Percentiles rank a stretch among this genome's conserved stretches.
These are phyloP conservation scores for Erysimum cheiranthoides DNA, from an alignment of 345 rosid species.

Conservation along the genomic window DNA sequence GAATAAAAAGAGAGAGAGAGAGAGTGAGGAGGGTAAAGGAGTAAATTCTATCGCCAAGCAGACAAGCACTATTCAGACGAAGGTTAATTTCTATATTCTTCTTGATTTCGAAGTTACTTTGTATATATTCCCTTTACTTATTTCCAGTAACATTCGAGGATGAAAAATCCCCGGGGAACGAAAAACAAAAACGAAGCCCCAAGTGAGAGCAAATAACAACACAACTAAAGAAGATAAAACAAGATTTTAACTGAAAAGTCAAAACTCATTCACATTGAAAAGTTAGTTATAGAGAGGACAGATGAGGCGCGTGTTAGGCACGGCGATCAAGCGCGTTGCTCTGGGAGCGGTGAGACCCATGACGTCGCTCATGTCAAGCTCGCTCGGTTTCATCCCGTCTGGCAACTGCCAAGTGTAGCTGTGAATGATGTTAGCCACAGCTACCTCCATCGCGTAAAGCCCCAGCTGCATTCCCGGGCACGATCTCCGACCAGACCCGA, in stretches of 20 bases:
- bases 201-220: not conserved
- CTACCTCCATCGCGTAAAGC: conserved; percentile 70
- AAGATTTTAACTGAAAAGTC: not conserved
- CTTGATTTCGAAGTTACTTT: too few relatives aligned
- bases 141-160: not conserved
- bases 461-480: conserved; percentile 98
- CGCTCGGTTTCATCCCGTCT: conserved; percentile 83
- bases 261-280: conserved; percentile 5
- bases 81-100: too few relatives aligned
- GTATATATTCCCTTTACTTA: not conserved
- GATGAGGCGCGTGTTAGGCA: conserved; percentile 61
- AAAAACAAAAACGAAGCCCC: not conserved
- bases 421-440: conserved; percentile 77
- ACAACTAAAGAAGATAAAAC: not conserved
- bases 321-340: conserved; percentile 68
- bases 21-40: too few relatives aligned
- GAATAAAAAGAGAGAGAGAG: too few relatives aligned
- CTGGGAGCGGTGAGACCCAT: conserved; percentile 91
- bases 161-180: not conserved
- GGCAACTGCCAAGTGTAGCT: conserved; percentile 87
- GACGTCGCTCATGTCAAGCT: conserved; percentile 81
- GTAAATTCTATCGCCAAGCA: too few relatives aligned
- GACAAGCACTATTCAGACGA: too few relatives aligned
- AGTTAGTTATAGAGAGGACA: conserved; percentile 33
- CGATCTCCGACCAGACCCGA: conserved; percentile 90